Percentiles rank a stretch among this genome's conserved stretches.
Evolutionary conservation across 768 basidiomycete species (phyloP).

Genomic region (button mushroom (Agaricus bisporus)): DNA sequence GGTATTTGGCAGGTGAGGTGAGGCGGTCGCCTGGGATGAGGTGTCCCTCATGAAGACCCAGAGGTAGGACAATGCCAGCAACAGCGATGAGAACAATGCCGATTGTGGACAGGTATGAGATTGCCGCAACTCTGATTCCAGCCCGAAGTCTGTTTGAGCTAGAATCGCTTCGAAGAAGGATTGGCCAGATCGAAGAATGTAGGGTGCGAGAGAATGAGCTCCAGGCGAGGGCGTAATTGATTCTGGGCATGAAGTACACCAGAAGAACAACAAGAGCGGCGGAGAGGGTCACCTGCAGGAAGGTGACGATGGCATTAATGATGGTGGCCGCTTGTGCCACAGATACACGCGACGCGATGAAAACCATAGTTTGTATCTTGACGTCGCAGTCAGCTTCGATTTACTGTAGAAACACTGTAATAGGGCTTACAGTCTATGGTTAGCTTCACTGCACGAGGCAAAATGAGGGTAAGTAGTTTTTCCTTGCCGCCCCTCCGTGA

Average conservation of each 20-base stretch:
- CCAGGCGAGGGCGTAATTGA: conserved; percentile 16
- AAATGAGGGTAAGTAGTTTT: no score
- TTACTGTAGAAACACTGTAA: background rate
- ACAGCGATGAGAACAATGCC: background rate
- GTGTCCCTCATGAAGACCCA: background rate
- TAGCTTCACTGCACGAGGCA: no score
- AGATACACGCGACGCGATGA: conserved; percentile 10
- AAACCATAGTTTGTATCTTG: background rate
- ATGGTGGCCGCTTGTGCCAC: conserved; percentile 19
- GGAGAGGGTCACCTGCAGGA: conserved; percentile 15
- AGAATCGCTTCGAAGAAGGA: conserved; percentile 13
- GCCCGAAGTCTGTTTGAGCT: background rate
- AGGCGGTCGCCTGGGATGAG: background rate
- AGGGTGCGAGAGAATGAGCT: conserved; percentile 14
- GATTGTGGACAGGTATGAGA: background rate
- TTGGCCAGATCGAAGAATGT: conserved; percentile 17
- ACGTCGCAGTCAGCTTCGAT: background rate
- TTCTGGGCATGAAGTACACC: conserved; percentile 11
- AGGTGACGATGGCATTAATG: conserved; percentile 15
- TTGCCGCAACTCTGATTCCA: conserved; percentile 2
- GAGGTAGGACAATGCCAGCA: background rate
- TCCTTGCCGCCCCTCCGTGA: no score
- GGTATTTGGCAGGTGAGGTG: conserved; percentile 5
- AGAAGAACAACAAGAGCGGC: conserved; percentile 16
- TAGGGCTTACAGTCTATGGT: no score